A percentile compares a stretch with the other conserved stretches of the same genome.
Conservation (phyloP, 2,329 filamentous ascomycete genomes). For the Amauroascus niger region DNA sequence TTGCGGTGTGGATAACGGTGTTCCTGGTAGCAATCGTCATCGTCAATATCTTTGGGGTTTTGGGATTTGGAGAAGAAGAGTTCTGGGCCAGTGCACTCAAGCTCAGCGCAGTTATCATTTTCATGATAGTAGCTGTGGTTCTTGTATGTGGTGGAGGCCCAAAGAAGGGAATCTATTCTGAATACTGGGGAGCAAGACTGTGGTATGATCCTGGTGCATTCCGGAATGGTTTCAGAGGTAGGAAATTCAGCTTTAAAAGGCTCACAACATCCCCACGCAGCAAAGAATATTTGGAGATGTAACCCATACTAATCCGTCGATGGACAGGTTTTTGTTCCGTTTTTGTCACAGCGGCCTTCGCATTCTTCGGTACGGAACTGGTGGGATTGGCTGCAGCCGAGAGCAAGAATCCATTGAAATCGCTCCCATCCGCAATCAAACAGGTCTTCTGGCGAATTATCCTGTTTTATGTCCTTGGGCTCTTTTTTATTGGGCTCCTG, state of each 20-base stretch:
- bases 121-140: constrained; percentile 76
- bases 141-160: constrained; percentile 38
- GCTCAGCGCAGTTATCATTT: constrained; percentile 68
- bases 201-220: constrained; percentile 61
- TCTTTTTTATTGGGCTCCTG: constrained; percentile 50
- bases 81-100: constrained; percentile 75
- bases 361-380: constrained; percentile 37
- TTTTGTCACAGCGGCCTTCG: constrained; percentile 34
- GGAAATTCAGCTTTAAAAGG: constrained; percentile 23
- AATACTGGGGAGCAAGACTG: constrained; percentile 51
- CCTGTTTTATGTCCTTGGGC: constrained; percentile 49
- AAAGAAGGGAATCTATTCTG: constrained; percentile 25
- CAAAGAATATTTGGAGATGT: neutral
- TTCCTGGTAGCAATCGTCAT: constrained; percentile 61
- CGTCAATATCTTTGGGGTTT: constrained; percentile 77
- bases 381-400: constrained; percentile 49
- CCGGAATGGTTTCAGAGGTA: constrained; percentile 48
- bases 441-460: constrained; percentile 47
- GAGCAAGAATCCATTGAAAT: constrained; percentile 43
- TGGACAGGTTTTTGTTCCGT: constrained; percentile 50
- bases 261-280: constrained; percentile 29
- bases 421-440: constrained; percentile 46
- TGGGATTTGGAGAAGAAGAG: constrained; percentile 74
- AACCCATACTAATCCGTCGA: neutral
- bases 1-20: constrained; percentile 51